Percentiles rank a stretch among this genome's conserved stretches.
Conservation (phyloP, 139 green algal species). For the Marvania coccoides region DNA sequence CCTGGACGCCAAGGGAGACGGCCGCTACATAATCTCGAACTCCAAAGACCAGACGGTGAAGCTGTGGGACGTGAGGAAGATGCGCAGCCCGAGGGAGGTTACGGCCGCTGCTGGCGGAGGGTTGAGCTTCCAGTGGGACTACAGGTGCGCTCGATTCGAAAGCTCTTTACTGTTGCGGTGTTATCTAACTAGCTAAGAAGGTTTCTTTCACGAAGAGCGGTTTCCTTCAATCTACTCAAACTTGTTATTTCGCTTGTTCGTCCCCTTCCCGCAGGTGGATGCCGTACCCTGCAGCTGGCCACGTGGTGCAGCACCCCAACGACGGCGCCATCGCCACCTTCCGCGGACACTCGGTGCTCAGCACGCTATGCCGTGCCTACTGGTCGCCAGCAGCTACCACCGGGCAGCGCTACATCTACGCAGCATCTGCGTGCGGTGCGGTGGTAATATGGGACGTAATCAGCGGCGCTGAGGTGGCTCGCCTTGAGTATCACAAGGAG, state of each 20-base stretch:
- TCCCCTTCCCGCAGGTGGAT: constrained; percentile 61
- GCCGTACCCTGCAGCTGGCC: constrained; percentile 61
- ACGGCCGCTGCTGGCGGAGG: background rate
- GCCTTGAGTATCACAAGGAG: constrained; percentile 47
- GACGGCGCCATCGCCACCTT: constrained; percentile 82
- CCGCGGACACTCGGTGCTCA: constrained; percentile 74
- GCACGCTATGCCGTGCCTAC: constrained; percentile 92
- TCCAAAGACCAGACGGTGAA: constrained; percentile 92
- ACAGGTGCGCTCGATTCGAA: no score
- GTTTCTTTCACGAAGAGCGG: no score
- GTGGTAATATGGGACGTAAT: constrained; percentile 58
- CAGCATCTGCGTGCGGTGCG: constrained; percentile 69
- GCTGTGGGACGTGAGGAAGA: constrained; percentile 83
- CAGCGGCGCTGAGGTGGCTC: constrained; percentile 43
- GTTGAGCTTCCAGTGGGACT: constrained; percentile 49
- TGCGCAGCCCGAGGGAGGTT: background rate
- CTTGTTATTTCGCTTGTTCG: background rate
- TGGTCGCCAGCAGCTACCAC: constrained; percentile 67
- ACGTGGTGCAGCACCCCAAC: constrained; percentile 67
- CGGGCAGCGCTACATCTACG: constrained; percentile 88
- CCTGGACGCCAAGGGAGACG: constrained; percentile 64
- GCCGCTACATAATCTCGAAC: constrained; percentile 79
- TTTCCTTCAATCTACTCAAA: background rate
- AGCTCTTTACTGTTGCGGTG: background rate
- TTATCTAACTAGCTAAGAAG: no score